Conservation (phyloP, 495 filamentous ascomycete species). For the Penicillium cataractarum region DNA sequence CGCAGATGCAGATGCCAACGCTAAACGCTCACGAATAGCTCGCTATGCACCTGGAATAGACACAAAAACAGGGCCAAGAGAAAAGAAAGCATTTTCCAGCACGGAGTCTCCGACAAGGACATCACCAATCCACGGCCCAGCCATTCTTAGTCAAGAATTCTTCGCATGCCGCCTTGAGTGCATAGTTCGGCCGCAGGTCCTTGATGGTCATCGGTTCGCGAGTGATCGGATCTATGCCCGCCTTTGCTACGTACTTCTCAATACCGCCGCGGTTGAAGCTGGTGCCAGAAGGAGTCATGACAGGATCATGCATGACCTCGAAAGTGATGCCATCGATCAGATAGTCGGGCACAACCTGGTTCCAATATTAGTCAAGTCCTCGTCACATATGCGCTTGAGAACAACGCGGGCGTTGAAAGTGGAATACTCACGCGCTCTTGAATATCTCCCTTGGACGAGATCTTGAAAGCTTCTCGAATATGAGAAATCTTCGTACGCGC, state of each 20-base stretch:
- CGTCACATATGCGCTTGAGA: neutral
- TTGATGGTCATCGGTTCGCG: slow-evolving; percentile 67
- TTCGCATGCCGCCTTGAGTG: slow-evolving; percentile 79
- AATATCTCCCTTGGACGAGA: slow-evolving; percentile 62
- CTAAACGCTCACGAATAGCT: slow-evolving; percentile 17
- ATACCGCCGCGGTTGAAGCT: slow-evolving; percentile 91
- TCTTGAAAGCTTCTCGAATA: slow-evolving; percentile 46
- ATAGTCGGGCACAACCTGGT: slow-evolving; percentile 78
- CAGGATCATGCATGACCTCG: slow-evolving; percentile 89
- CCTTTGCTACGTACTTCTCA: slow-evolving; percentile 78
- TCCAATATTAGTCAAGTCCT: slow-evolving; percentile 15
- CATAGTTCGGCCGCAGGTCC: slow-evolving; percentile 84
- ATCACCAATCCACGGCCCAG: slow-evolving; percentile 90
- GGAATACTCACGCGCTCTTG: slow-evolving; percentile 55
- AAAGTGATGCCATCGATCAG: slow-evolving; percentile 90
- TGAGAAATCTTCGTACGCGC: slow-evolving; percentile 55
- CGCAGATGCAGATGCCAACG: slow-evolving; percentile 7
- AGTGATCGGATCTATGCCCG: slow-evolving; percentile 79
- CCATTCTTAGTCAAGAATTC: slow-evolving; percentile 86
- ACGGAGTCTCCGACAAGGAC: neutral
- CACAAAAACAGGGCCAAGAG: neutral
- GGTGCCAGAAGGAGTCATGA: slow-evolving; percentile 82
- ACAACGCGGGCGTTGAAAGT: neutral
- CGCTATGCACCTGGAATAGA: slow-evolving; percentile 28
- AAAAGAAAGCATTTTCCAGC: slow-evolving; percentile 3